Conservation (phyloP, 345 rosid genomes). For the Nasturtium officinale region DNA sequence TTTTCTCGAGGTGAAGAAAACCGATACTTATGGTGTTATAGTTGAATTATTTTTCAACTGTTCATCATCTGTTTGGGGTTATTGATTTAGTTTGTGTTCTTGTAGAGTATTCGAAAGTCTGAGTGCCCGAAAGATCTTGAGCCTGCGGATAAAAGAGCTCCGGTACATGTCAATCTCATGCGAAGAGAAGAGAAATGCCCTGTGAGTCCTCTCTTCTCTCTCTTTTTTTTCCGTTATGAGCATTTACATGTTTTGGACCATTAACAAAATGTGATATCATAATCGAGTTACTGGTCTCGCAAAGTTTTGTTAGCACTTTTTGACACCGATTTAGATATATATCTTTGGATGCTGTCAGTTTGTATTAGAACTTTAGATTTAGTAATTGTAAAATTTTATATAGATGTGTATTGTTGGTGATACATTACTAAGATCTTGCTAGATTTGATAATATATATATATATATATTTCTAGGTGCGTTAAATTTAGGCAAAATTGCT, state of each 20-base stretch:
- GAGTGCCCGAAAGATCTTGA: constrained; percentile 99
- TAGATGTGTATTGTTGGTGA: not conserved
- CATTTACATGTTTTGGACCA: constrained; percentile 9
- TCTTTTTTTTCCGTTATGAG: no score
- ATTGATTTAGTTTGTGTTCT: constrained; percentile 2
- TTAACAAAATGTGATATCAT: not conserved
- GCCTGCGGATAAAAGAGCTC: constrained; percentile 83
- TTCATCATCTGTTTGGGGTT: not conserved
- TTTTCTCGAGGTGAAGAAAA: constrained; percentile 81
- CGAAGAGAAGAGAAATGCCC: constrained; percentile 80
- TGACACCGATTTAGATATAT: not conserved
- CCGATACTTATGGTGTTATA: not conserved
- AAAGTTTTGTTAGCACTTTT: not conserved
- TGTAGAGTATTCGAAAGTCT: constrained; percentile 87
- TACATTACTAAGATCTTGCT: not conserved
- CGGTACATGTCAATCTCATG: constrained; percentile 88
- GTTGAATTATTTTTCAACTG: not conserved
- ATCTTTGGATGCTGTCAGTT: not conserved
- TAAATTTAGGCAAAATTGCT: no score
- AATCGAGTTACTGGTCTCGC: not conserved
- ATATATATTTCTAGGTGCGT: not conserved
- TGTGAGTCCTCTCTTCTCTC: constrained; percentile 50
- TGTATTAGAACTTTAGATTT: not conserved
- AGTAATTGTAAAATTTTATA: not conserved
- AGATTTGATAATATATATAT: not conserved